Base-by-base conservation (phyloP, 371 early-diverging fungal species). In the Actinomortierella ambigua region DNA sequence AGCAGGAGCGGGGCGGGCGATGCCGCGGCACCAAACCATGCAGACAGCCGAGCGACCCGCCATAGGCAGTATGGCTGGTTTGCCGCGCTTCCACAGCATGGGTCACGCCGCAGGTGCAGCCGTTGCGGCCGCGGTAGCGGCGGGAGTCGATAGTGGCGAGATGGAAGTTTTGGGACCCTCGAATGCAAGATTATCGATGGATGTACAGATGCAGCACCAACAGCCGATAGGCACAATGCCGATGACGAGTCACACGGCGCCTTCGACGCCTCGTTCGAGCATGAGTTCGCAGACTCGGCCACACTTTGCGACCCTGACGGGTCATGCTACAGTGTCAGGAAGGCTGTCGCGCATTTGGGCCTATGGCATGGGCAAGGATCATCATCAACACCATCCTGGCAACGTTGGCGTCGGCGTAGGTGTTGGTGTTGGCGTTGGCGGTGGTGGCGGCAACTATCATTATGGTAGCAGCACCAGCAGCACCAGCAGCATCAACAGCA, bases 261-360 rank as follows among this genome's bases (percentile, higher is more conserved):
- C 54, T 11, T 41, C 55, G 13, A 44, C 57, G 15, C 60, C 60
- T 47, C 57, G 64, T 3, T 52, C 28, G 27, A 63, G 64, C 14
- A 27, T 23, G 20, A 34, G 1, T 59, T 58, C 9, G 57, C 68
- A 11, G 22, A 48, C 22, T 1, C 48, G 22, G 8, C 8, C 48
- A 57, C 34, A 50, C 11, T 51, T 59, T 4, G 28, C 57, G 0
- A 60, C 63, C 24, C 63, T 73, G n/a, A 60, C 67, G 8, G 69
- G 69, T 8, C 55, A 59, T 18, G 63, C 75, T 1, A 73, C 75
- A 13, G 59, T 63, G 14, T 73, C 75, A 1, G 63, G 69, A 3
- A 58, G 69, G 28, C 42, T 68, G 29, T 63, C 69, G 28, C 43
- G 63, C 20, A 63, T 68, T 26, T 68, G 69, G 69, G 56, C 50